Base-by-base conservation (phyloP, 257 asterid species). In the Agastache rugosa region DNA sequence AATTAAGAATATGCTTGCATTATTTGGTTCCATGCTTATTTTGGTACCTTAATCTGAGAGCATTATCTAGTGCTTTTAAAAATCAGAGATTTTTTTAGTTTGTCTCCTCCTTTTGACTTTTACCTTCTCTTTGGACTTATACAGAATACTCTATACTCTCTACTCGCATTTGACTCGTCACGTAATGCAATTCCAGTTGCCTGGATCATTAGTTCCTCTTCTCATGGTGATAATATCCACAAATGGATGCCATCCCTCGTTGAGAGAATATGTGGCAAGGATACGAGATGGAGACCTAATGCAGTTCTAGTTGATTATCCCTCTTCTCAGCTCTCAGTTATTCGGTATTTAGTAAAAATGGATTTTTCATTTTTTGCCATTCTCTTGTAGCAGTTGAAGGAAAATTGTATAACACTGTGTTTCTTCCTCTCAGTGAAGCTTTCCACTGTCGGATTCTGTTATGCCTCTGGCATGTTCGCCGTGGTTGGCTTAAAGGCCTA, bases 391-490 rank as follows among this genome's bases (percentile, higher is more conserved):
- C 14, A 41, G 69, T 42, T 45, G 19, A 29, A 29, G 41, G 19
- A 42, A 67, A 53, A 44, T 63, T 17, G 8, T 60, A 50, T 75
- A 11, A 51, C 16, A 42, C 50, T 55, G 25, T 69, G 45, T 47
- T 51, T 51, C 44, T 44, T 75, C 25, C 45, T 77, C 72, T 66
- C 76, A 85, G 89, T 72, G 85, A 75, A 71, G 75, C 82, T 42
- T 85, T 79, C 77, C 86, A 82, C 8, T 85, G 86, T 54, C 89
- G 83, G 29, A 79, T 80, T 69, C 67, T 82, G 41, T 62, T 84
- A 47, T 82, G 78, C 82, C 88, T 82, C 44, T 84, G 88, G 88
- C 87, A 74, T 70, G 78, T 84, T 63, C 91, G 88, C 50, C 84
- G 85, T 27, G 34, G 81, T 79, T 84, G 88, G 87, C 74, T 84